Conservation (phyloP, 257 asterid genomes). For the Cynanchum wilfordii region DNA sequence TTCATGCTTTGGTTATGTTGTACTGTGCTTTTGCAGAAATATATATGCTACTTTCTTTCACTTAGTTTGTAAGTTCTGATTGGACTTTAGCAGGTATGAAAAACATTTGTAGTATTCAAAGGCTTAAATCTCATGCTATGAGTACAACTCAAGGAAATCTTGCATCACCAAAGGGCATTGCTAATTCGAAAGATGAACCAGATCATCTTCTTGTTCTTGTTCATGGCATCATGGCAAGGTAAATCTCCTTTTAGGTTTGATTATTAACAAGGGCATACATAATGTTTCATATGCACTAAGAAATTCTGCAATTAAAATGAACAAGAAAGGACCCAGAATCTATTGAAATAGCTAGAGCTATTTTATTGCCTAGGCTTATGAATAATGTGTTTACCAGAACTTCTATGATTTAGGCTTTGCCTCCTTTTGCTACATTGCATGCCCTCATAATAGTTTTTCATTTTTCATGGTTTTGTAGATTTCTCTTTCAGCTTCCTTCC, state of each 20-base stretch:
- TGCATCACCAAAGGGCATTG: conserved; percentile 34
- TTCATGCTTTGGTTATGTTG: not conserved
- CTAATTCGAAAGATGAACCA: conserved; percentile 47
- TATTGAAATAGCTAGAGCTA: not conserved
- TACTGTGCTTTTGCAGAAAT: not conserved
- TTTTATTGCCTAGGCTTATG: not conserved
- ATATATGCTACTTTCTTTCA: not conserved
- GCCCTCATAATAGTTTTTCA: not conserved
- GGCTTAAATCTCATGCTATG: conserved; percentile 61
- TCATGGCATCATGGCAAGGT: conserved; percentile 95
- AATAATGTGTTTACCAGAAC: not conserved
- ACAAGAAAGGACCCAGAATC: not conserved
- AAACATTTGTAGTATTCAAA: conserved; percentile 41
- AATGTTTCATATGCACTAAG: not conserved
- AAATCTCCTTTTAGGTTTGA: not conserved
- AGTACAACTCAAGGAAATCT: conserved; percentile 51
- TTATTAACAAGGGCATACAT: not conserved
- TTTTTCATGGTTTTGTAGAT: not conserved
- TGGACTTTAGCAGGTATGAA: conserved; percentile 43
- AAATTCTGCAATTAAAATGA: not conserved
- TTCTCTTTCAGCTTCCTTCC: not conserved
- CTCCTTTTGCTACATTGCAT: not conserved
- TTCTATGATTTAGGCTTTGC: not conserved
- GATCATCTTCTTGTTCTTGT: conserved; percentile 97
- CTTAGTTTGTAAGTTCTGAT: conserved; percentile 8